Base-by-base conservation (phyloP, 768 basidiomycete genomes). In the Xerocomellus amylosporus region DNA sequence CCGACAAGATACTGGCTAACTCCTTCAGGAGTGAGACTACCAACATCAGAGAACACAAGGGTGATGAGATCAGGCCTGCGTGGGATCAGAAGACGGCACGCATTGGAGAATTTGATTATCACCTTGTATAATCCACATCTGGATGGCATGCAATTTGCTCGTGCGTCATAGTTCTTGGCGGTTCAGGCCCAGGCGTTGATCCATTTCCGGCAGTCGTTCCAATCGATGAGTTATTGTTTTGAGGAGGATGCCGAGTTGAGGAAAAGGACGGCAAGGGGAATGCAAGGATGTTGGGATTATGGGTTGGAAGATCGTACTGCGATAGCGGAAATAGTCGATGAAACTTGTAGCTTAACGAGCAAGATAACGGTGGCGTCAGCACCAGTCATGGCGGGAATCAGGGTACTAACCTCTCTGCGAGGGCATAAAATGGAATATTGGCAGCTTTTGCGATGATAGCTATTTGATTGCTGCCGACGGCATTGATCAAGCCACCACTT, bases 1-100 rank as follows among this genome's bases (percentile, higher is more conserved):
- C 91, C 93, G 54, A 97, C 94, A 41, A 97, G 80, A 70, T 95
- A 95, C 70, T 94, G 93, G 72, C 91, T 94, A 59, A 97, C 92
- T 54, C 90, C 90, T 73, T 92, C 90, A 31, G 94, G 93, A 20
- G 92, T 93, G 58, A 95, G 77, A 62, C 91, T 90, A 20, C 96
- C 96, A 39, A 98, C 85, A 63, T 98, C 96, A 53, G 90, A 93
- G 68, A 98, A 90, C 36, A 98, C 92, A 36, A 98, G 80, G 34
- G 92, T 88, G 59, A 98, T 96, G 59, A 96, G 75, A 75, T 98
- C 93, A 50, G 95, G 92, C 66, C 90, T 92, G 60, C 42, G 46
- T 59, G 56, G 46, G 56, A 62, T 73, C 44, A 73, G 65, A 57
- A 61, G 61, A 56, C 40, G 40, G 28, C 51, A 52, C 12, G 53